Evolutionary conservation across 1,139 yeast genomes (phyloP).

Genomic region (Hanseniaspora uvarum): DNA sequence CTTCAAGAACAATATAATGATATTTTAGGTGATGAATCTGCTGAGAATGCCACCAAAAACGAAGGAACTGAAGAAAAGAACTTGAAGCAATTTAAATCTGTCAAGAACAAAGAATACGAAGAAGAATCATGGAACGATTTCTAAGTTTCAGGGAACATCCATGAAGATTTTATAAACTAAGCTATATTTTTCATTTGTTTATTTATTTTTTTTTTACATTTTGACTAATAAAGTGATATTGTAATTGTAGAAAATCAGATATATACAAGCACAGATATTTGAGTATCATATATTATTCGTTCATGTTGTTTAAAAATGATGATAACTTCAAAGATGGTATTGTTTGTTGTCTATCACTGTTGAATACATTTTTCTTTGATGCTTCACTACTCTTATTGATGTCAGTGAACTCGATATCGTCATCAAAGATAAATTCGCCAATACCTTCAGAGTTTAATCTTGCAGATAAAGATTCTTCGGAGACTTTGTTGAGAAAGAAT

Average conservation of each 20-base stretch:
- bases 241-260: not conserved
- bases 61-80: conserved; percentile 1
- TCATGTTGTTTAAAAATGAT: conserved; percentile 11
- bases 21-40: conserved; percentile 19
- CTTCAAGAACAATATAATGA: conserved; percentile 27
- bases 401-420: not conserved
- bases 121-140: conserved; percentile 31
- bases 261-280: not conserved
- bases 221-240: not conserved
- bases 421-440: conserved; percentile 3
- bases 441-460: not conserved
- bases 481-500: not conserved
- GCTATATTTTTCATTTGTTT: not conserved
- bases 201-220: not conserved
- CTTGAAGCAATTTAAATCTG: conserved; percentile 12
- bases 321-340: conserved; percentile 18
- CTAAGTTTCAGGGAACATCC: too few species aligned
- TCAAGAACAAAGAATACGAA: conserved; percentile 20
- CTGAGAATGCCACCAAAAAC: conserved; percentile 28
- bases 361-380: not conserved
- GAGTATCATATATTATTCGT: too few species aligned
- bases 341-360: conserved; percentile 22
- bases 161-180: not conserved
- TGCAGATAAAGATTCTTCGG: not conserved
- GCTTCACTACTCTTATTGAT: conserved; percentile 16